Conservation (phyloP, 164 flowering plant species). For the Annona cherimola region DNA sequence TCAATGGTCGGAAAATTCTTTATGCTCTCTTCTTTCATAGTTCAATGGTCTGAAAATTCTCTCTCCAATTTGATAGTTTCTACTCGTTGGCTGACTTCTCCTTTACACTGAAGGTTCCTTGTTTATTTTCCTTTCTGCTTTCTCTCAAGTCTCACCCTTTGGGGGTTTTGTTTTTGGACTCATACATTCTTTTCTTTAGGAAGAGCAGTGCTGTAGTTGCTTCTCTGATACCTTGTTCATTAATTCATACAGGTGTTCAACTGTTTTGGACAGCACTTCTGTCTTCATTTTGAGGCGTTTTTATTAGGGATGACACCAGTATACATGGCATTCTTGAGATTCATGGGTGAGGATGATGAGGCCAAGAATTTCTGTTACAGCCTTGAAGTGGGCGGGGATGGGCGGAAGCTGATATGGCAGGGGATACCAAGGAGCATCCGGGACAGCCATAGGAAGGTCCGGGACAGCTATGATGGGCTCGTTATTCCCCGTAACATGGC, state of each 20-base stretch:
- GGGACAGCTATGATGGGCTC: constrained; percentile 69
- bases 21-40: too few relatives aligned
- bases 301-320: constrained; percentile 56
- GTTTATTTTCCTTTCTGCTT: too few relatives aligned
- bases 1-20: too few relatives aligned
- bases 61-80: too few relatives aligned
- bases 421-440: constrained; percentile 71
- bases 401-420: constrained; percentile 65
- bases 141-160: too few relatives aligned
- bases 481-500: constrained; percentile 59
- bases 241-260: constrained; percentile 53
- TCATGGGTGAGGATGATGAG: constrained; percentile 70
- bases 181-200: not conserved
- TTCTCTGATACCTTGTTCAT: not conserved
- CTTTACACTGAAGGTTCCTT: too few relatives aligned
- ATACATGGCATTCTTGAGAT: constrained; percentile 69
- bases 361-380: constrained; percentile 60
- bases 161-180: too few relatives aligned
- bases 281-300: constrained; percentile 76
- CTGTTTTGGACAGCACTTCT: constrained; percentile 58
- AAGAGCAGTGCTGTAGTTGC: not conserved
- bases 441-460: constrained; percentile 55
- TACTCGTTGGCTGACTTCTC: too few relatives aligned
- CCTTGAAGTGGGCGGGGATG: constrained; percentile 58
- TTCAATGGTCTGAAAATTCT: too few relatives aligned